phyloP scores from a whole-genome alignment of 116 monocot genomes.

The Posidonia oceanica region DNA sequence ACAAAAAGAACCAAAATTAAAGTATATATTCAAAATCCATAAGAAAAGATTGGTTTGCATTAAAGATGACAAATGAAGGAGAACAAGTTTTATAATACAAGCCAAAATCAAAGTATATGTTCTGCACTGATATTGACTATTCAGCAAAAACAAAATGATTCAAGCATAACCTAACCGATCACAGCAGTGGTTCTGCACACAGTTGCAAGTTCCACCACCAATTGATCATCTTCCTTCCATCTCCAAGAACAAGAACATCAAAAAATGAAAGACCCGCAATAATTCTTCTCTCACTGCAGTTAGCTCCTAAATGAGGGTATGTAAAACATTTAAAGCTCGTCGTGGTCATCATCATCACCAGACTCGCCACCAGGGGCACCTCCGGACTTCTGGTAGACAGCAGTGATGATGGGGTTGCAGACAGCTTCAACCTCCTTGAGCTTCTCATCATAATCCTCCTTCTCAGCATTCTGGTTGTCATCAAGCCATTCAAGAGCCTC shows the following conservation, averaged over 20 bases:
- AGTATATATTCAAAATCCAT: too few species aligned
- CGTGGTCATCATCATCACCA: conserved; percentile 20
- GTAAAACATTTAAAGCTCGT: conserved; percentile 18
- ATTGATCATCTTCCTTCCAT: neutral
- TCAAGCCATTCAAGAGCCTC: conserved; percentile 46
- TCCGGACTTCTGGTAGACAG: conserved; percentile 37
- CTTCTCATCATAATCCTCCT: conserved; percentile 51
- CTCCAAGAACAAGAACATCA: neutral
- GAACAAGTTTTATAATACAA: too few species aligned
- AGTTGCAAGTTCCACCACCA: too few species aligned
- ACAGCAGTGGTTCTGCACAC: too few species aligned
- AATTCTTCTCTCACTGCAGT: too few species aligned
- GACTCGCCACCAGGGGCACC: conserved; percentile 13
- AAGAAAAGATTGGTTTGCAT: too few species aligned
- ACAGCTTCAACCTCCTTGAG: conserved; percentile 42
- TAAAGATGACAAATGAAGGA: too few species aligned
- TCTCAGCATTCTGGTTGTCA: conserved; percentile 32
- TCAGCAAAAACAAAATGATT: too few species aligned
- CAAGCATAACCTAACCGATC: too few species aligned
- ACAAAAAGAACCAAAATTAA: too few species aligned
- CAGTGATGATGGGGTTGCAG: conserved; percentile 38
- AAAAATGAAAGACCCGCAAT: neutral
- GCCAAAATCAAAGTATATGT: too few species aligned
- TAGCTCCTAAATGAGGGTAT: neutral
- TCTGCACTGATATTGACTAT: too few species aligned